phyloP scores from a whole-genome alignment of 2,329 filamentous ascomycete genomes.

The Mariannaea elegans region DNA sequence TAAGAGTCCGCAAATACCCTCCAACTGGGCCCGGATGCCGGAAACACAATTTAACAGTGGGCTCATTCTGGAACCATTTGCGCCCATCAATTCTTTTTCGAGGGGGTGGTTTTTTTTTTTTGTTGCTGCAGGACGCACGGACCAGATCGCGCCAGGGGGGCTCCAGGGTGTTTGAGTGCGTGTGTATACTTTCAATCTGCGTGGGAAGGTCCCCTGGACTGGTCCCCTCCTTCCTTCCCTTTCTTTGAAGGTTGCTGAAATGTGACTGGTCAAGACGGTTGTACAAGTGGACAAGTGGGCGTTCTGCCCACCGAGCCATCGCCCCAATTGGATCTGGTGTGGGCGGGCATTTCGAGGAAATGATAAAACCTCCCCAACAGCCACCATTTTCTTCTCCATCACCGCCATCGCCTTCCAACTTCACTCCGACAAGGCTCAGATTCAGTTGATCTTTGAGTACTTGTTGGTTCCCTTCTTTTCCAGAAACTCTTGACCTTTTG shows the following conservation, averaged over 20 bases:
- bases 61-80: constrained; percentile 48
- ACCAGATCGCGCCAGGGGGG: constrained; percentile 11
- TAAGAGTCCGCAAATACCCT: constrained; percentile 21
- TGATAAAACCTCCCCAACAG: constrained; percentile 45
- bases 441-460: constrained; percentile 31
- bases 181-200: background rate
- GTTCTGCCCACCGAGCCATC: constrained; percentile 18
- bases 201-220: constrained; percentile 14
- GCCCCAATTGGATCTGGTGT: constrained; percentile 28
- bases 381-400: constrained; percentile 36
- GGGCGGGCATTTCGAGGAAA: constrained; percentile 35
- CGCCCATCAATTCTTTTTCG: constrained; percentile 26
- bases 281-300: constrained; percentile 14
- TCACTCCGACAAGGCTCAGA: constrained; percentile 32
- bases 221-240: constrained; percentile 20
- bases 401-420: constrained; percentile 35
- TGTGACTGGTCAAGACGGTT: constrained; percentile 10
- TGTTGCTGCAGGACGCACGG: constrained; percentile 14
- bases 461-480: constrained; percentile 26
- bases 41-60: constrained; percentile 44
- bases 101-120: constrained; percentile 27
- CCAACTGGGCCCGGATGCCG: constrained; percentile 43
- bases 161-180: background rate
- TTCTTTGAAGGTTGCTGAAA: constrained; percentile 4
- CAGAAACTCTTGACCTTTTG: constrained; percentile 1